These are phyloP conservation scores for Globisporangium splendens DNA, from an alignment of 352 stramenopile genomes.

Conservation along the genomic window DNA sequence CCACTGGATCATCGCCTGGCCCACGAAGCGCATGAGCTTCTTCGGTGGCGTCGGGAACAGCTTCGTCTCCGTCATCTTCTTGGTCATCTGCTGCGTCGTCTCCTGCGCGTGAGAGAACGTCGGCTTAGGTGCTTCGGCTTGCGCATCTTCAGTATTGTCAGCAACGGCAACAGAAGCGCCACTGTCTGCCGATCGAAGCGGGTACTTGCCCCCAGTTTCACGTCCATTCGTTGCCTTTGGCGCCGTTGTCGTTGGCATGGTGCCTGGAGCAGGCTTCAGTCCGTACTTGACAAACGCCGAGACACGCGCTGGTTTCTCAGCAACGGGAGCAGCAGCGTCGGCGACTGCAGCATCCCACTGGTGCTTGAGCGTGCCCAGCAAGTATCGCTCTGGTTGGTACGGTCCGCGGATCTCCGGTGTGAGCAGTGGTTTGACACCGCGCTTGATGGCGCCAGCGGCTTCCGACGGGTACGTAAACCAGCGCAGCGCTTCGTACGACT, in stretches of 20 bases:
- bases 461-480: slow-evolving; percentile 79
- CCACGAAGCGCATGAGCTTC: slow-evolving; percentile 70
- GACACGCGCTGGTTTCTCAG: slow-evolving; percentile 4
- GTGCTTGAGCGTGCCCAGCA: slow-evolving; percentile 32
- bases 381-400: slow-evolving; percentile 49
- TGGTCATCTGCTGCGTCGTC: slow-evolving; percentile 33
- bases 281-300: slow-evolving; percentile 9
- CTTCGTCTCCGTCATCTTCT: slow-evolving; percentile 46
- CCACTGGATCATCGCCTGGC: slow-evolving; percentile 93
- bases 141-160: slow-evolving; percentile 9
- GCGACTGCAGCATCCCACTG: slow-evolving; percentile 30
- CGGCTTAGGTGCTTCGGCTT: slow-evolving; percentile 13
- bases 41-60: slow-evolving; percentile 70
- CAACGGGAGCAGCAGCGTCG: slow-evolving; percentile 10
- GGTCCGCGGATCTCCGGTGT: slow-evolving; percentile 33
- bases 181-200: slow-evolving; percentile 30
- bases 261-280: slow-evolving; percentile 6
- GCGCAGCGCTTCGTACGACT: slow-evolving; percentile 45
- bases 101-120: slow-evolving; percentile 37
- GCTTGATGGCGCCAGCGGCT: slow-evolving; percentile 87
- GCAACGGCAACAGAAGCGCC: not conserved
- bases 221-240: slow-evolving; percentile 16
- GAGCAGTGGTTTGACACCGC: slow-evolving; percentile 68
- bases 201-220: slow-evolving; percentile 50
- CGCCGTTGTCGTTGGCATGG: slow-evolving; percentile 13